A percentile compares a stretch with the other conserved stretches of the same genome.
Conservation (phyloP, 208 protist species). For the Trypanosoma melophagium region DNA sequence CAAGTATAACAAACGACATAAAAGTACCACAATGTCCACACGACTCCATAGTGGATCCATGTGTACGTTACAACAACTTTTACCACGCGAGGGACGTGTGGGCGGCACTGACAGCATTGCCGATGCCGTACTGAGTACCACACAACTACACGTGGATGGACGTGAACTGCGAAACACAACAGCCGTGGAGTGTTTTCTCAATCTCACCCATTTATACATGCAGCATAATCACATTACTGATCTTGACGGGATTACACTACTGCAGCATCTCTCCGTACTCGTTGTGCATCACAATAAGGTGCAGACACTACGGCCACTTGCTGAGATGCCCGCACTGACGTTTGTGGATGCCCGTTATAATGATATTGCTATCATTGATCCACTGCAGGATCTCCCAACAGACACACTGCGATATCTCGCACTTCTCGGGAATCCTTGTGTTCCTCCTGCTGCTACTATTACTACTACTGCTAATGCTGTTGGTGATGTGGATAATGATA, state of each 20-base stretch:
- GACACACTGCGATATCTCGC: slow-evolving; percentile 50
- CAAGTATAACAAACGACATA: no score
- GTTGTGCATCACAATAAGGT: slow-evolving; percentile 79
- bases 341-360: slow-evolving; percentile 74
- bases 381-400: slow-evolving; percentile 50
- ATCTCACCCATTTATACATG: slow-evolving; percentile 76
- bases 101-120: slow-evolving; percentile 61
- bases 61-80: slow-evolving; percentile 30
- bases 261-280: slow-evolving; percentile 59
- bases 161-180: slow-evolving; percentile 35
- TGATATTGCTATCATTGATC: slow-evolving; percentile 32
- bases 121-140: slow-evolving; percentile 59
- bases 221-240: slow-evolving; percentile 62
- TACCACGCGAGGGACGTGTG: slow-evolving; percentile 39
- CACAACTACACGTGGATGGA: slow-evolving; percentile 50
- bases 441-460: no score
- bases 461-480: no score
- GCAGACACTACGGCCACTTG: slow-evolving; percentile 45
- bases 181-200: slow-evolving; percentile 63
- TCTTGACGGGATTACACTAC: slow-evolving; percentile 65
- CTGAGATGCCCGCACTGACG: slow-evolving; percentile 39
- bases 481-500: no score
- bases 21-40: no score
- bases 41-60: neutral
- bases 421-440: slow-evolving; percentile 62